These are phyloP conservation scores for Aspergillus brunneoviolaceus DNA, from an alignment of 2,329 filamentous ascomycete genomes.

Conservation along the genomic window DNA sequence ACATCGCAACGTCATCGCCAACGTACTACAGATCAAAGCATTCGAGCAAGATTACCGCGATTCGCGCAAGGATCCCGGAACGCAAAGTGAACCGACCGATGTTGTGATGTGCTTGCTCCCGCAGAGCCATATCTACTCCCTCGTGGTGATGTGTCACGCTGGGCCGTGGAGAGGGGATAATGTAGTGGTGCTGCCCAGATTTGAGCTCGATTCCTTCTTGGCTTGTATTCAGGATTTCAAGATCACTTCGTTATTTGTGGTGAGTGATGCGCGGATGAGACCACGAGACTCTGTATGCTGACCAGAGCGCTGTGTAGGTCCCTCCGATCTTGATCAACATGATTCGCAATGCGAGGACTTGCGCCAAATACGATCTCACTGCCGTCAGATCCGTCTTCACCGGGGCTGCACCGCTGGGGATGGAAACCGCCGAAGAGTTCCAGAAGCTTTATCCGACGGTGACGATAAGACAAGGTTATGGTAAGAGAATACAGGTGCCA, in stretches of 20 bases:
- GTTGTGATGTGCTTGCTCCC: constrained; percentile 69
- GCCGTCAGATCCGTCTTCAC: constrained; percentile 66
- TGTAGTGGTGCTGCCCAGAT: constrained; percentile 69
- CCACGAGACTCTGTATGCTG: not conserved
- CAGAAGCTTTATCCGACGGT: constrained; percentile 62
- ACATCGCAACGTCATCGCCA: constrained; percentile 75
- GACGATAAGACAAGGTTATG: constrained; percentile 70
- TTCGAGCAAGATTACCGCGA: constrained; percentile 48
- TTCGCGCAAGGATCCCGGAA: constrained; percentile 33
- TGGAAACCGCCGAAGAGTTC: constrained; percentile 68
- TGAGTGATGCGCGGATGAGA: constrained; percentile 36
- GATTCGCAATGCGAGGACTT: constrained; percentile 61
- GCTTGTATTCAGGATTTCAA: constrained; percentile 66
- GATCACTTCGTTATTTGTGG: constrained; percentile 67
- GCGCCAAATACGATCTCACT: constrained; percentile 69
- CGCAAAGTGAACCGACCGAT: constrained; percentile 52
- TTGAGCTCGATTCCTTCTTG: constrained; percentile 68
- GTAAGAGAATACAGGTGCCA: constrained; percentile 35
- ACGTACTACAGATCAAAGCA: constrained; percentile 62
- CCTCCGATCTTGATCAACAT: constrained; percentile 80
- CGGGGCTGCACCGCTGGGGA: constrained; percentile 74
- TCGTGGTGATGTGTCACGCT: constrained; percentile 68
- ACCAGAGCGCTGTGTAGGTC: constrained; percentile 48
- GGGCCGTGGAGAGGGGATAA: constrained; percentile 71
- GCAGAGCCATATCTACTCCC: constrained; percentile 77